phyloP scores from a whole-genome alignment of 1,284 basidiomycete species.

The Kwoniella shivajii region DNA sequence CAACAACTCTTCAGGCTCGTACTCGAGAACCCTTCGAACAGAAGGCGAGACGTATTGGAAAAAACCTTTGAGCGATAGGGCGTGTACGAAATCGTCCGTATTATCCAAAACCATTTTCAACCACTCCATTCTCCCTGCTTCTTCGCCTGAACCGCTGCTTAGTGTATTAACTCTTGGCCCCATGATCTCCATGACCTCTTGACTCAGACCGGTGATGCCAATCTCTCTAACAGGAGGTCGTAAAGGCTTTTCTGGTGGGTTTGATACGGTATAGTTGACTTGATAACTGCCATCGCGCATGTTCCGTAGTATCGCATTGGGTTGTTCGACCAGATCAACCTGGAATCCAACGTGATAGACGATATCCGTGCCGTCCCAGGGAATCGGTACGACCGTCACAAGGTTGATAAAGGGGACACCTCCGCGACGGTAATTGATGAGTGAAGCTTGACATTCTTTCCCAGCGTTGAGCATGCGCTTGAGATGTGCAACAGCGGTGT shows the following conservation, averaged over 20 bases:
- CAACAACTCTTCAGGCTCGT: constrained; percentile 77
- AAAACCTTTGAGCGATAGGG: constrained; percentile 88
- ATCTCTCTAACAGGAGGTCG: constrained; percentile 25
- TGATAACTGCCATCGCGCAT: constrained; percentile 74
- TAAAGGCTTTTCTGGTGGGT: constrained; percentile 40
- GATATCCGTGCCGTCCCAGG: constrained; percentile 66
- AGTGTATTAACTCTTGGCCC: constrained; percentile 29
- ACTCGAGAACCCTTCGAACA: constrained; percentile 73
- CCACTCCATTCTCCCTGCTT: constrained; percentile 51
- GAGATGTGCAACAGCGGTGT: constrained; percentile 69
- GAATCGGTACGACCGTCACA: constrained; percentile 79
- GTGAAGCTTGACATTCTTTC: constrained; percentile 82
- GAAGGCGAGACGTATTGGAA: constrained; percentile 89
- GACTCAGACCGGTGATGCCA: constrained; percentile 28
- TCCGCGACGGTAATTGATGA: constrained; percentile 86
- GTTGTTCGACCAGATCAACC: constrained; percentile 84
- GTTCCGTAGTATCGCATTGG: constrained; percentile 75
- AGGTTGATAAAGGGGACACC: constrained; percentile 85
- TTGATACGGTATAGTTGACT: constrained; percentile 59
- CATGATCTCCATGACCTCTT: constrained; percentile 42
- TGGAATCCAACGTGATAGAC: constrained; percentile 91
- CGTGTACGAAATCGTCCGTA: constrained; percentile 76
- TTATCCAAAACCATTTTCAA: constrained; percentile 68
- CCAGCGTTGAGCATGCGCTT: constrained; percentile 66
- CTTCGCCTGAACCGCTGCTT: constrained; percentile 37